These are phyloP conservation scores for Psilocybe cubensis DNA, from an alignment of 768 basidiomycete species.

Conservation along the genomic window DNA sequence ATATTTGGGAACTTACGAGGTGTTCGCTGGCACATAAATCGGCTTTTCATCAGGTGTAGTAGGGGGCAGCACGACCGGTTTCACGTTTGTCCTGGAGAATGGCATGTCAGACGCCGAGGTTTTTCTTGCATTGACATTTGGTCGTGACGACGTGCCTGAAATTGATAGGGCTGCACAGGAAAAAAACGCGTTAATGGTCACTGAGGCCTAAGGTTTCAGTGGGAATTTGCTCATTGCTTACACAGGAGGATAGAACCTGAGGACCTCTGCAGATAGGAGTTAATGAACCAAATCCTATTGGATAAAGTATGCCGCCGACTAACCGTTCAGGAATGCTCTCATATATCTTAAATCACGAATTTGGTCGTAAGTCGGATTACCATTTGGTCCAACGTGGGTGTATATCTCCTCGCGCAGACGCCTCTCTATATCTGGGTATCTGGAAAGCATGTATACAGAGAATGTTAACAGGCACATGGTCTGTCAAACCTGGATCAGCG, in stretches of 20 bases:
- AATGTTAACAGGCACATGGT: conserved; percentile 46
- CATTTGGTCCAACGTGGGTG: conserved; percentile 35
- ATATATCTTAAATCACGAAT: conserved; percentile 48
- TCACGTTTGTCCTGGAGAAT: conserved; percentile 9
- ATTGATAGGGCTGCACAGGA: conserved; percentile 4
- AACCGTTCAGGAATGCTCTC: conserved; percentile 36
- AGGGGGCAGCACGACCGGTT: conserved; percentile 16
- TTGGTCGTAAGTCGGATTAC: conserved; percentile 43
- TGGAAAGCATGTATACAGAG: conserved; percentile 44
- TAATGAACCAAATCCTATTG: not conserved
- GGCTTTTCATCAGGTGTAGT: conserved; percentile 19
- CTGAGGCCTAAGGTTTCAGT: not conserved
- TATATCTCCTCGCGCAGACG: conserved; percentile 45
- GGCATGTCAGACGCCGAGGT: not conserved
- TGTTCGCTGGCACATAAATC: conserved; percentile 24
- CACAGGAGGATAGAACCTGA: conserved; percentile 42
- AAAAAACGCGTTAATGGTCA: not conserved
- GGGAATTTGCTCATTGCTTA: conserved; percentile 17
- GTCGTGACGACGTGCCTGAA: not conserved
- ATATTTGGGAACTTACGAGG: conserved; percentile 14
- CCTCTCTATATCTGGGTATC: conserved; percentile 39
- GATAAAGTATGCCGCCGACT: not conserved
- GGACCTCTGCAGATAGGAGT: conserved; percentile 33
- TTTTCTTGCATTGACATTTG: not conserved
- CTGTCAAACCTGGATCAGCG: conserved; percentile 16